These are phyloP conservation scores for Oryza glaberrima DNA, from an alignment of 176 grass and related monocot genomes.

Conservation along the genomic window DNA sequence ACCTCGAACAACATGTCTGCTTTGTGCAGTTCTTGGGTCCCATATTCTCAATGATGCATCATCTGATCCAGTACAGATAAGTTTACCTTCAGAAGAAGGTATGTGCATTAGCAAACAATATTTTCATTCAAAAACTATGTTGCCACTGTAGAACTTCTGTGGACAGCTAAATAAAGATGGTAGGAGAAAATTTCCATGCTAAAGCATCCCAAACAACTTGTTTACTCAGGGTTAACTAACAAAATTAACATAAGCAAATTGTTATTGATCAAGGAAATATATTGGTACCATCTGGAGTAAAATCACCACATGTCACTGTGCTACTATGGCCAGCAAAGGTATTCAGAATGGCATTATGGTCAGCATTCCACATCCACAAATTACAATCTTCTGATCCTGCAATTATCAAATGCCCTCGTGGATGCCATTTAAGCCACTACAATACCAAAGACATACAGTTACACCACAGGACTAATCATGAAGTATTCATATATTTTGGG, in stretches of 20 bases:
- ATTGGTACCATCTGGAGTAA: conserved; percentile 76
- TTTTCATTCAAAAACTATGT: background rate
- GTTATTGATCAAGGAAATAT: conserved; percentile 5
- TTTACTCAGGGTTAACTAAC: background rate
- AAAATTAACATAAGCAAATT: background rate
- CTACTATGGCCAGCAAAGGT: conserved; percentile 87
- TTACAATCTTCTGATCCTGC: conserved; percentile 88
- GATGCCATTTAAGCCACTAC: conserved; percentile 98
- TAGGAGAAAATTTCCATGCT: background rate
- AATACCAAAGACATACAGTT: conserved; percentile 15
- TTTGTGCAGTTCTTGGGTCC: conserved; percentile 72
- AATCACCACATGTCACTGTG: conserved; percentile 86
- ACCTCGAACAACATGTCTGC: conserved; percentile 80
- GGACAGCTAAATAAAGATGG: background rate
- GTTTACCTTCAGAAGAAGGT: conserved; percentile 69
- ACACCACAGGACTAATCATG: background rate
- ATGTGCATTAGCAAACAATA: conserved; percentile 7
- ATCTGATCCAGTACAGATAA: conserved; percentile 84
- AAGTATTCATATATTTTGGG: background rate
- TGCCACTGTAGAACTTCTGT: background rate
- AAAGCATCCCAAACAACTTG: background rate
- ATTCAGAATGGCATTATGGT: conserved; percentile 57
- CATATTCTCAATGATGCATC: conserved; percentile 93
- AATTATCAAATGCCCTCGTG: conserved; percentile 79
- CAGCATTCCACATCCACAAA: conserved; percentile 95